Evolutionary conservation across 306 rosid species (phyloP), one percentile per base, ranked within the genome.

Genomic region (Vicia villosa): DNA sequence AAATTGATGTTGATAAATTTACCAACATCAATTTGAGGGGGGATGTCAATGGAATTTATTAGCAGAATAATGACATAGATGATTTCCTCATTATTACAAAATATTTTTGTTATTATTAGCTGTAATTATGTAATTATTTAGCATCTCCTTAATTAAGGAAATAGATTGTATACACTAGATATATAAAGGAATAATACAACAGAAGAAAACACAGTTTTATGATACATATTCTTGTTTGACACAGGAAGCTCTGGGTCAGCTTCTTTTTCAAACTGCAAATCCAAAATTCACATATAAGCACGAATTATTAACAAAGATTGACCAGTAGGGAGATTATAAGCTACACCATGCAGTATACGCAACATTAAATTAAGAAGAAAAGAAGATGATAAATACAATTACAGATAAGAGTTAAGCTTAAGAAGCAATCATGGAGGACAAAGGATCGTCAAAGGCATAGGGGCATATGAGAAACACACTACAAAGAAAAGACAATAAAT

Each of bases 241-340:
- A n/a, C 98, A 28, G 98, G 92, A 80, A 94, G 97, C 86, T 94
- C 98, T 4, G 98, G 97, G 72, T 94, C 98, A 32, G 81, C 83
- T 55, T 79, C 74, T 46, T 77, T 84, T 77, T 88, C 90, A 63
- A 90, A 94, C 98, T 94, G 90, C 68, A 42, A 68, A 21, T 81
- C 77, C 74, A 77, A 74, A 74, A 79, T 76, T 77, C 71, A 63
- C 75, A 85, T 38, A 61, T 43, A 65, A 62, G 64, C 76, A 47
- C 24, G 62, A 38, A 64, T 80, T n/a, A n/a, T n/a, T 69, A 70
- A 65, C 38, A 72, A 80, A 57, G 50, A 34, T 41, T 68, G 70
- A 63, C 60, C 36, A 55, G 61, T 61, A 42, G 42, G 32, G 15
- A 63, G 49, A 82, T 46, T 15, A 30, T 45, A 62, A 70, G 60